Evolutionary conservation across 2,329 filamentous ascomycete genomes (phyloP).

Genomic region (Pseudogymnoascus sp.): DNA sequence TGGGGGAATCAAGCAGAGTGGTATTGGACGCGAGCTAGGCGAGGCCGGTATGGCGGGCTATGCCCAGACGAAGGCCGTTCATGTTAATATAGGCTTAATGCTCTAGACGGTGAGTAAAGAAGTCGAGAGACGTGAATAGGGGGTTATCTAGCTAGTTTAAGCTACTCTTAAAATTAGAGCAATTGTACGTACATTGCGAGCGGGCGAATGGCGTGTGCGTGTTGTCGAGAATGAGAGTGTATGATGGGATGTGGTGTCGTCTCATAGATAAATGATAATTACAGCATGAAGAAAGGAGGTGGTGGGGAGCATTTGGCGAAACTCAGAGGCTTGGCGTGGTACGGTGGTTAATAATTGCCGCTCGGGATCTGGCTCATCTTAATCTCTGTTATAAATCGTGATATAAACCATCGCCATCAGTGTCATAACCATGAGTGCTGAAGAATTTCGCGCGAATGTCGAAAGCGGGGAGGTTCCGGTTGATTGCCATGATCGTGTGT

Average conservation of each 20-base stretch:
- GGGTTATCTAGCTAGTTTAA: background rate
- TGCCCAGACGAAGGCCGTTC: constrained; percentile 56
- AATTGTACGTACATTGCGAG: background rate
- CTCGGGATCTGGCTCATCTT: background rate
- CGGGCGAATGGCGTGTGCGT: no score
- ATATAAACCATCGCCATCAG: background rate
- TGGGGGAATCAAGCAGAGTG: constrained; percentile 70
- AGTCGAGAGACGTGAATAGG: background rate
- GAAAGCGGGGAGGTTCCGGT: background rate
- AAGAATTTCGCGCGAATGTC: background rate
- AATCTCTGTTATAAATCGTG: background rate
- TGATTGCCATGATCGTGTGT: background rate
- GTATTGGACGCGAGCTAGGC: constrained; percentile 67
- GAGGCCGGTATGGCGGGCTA: constrained; percentile 62
- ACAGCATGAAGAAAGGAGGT: no score
- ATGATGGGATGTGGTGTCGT: no score
- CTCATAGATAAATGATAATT: no score
- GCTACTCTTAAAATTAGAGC: background rate
- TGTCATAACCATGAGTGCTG: background rate
- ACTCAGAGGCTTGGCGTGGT: constrained; percentile 16
- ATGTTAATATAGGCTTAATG: background rate
- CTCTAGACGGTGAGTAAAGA: background rate
- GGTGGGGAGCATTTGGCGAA: background rate
- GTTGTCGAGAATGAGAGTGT: no score
- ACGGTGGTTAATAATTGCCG: background rate